phyloP scores from a whole-genome alignment of 129 eudicot genomes.

The Centrapalus pauciflorus region DNA sequence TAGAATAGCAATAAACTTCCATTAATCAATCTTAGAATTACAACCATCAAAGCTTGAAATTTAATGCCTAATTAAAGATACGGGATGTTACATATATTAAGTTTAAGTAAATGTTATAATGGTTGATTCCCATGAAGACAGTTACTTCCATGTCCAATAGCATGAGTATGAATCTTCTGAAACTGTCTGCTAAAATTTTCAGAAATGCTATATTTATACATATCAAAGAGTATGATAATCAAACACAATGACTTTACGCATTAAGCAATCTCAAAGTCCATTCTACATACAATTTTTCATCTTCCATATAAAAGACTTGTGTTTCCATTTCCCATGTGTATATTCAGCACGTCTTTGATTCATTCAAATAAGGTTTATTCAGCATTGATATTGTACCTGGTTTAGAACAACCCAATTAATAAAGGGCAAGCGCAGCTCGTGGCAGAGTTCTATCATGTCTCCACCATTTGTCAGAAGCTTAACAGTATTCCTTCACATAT shows the following conservation, averaged over 20 bases:
- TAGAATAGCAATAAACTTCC: no score
- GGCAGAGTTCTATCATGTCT: slow-evolving; percentile 87
- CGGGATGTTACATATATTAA: no score
- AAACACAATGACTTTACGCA: not conserved
- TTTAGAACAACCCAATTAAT: slow-evolving; percentile 68
- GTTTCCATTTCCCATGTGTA: not conserved
- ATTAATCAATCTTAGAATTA: no score
- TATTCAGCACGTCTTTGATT: not conserved
- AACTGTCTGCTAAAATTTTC: not conserved
- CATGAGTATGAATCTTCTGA: not conserved
- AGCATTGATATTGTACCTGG: slow-evolving; percentile 49
- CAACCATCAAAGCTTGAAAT: no score
- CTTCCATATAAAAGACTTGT: not conserved
- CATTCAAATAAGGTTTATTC: slow-evolving; percentile 1
- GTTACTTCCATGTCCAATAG: not conserved
- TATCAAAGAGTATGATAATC: not conserved
- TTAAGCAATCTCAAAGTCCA: not conserved
- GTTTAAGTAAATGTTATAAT: not conserved
- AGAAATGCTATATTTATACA: not conserved
- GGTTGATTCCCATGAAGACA: not conserved
- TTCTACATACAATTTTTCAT: not conserved
- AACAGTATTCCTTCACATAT: slow-evolving; percentile 54
- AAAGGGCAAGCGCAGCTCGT: slow-evolving; percentile 84
- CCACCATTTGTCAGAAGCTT: slow-evolving; percentile 79
- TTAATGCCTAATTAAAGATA: no score